Conservation (phyloP, 1,284 basidiomycete species). For the Marasmius tenuissimus region DNA sequence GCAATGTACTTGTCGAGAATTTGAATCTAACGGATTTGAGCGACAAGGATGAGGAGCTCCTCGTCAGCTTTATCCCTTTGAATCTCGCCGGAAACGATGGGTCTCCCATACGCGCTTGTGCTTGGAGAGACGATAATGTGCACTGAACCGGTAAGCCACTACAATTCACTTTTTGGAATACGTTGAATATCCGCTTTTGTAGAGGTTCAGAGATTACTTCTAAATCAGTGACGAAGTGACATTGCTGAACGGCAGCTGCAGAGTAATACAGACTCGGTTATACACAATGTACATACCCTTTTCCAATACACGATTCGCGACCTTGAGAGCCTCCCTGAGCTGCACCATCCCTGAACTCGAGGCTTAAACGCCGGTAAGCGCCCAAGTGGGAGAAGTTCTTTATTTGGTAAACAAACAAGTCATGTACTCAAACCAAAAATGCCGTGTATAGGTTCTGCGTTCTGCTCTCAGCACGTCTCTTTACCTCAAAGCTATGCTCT, state of each 20-base stretch:
- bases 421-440: conserved; percentile 5
- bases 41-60: background rate
- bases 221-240: no score
- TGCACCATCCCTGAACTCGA: no score
- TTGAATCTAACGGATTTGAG: background rate
- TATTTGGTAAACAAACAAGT: conserved; percentile 7
- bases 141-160: background rate
- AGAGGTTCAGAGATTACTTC: no score
- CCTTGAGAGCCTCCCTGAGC: no score
- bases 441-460: background rate
- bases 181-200: no score
- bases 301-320: no score
- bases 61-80: background rate
- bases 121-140: background rate
- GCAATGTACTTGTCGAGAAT: background rate
- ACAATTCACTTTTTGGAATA: background rate
- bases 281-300: no score
- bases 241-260: no score
- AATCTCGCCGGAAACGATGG: background rate
- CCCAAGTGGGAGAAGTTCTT: background rate
- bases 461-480: background rate
- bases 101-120: background rate
- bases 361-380: background rate
- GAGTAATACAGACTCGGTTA: no score
- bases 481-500: conserved; percentile 1